Percentiles rank a stretch among this genome's conserved stretches.
phyloP scores from a whole-genome alignment of 1,284 basidiomycete genomes.

The Apiotrichum sp. region DNA sequence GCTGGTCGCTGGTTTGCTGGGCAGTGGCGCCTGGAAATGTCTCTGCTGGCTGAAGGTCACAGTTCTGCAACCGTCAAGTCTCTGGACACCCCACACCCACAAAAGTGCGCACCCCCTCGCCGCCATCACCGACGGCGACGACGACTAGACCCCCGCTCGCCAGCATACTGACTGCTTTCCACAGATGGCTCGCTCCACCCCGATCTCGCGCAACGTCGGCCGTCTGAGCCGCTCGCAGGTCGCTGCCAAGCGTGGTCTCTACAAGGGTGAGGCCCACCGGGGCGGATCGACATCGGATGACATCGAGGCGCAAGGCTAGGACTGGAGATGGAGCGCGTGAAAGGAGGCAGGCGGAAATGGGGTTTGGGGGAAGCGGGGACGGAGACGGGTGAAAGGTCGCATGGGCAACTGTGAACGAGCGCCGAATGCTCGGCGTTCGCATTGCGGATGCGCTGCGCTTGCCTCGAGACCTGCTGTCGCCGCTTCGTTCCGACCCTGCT shows the following conservation, averaged over 20 bases:
- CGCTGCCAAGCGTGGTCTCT: conserved; percentile 66
- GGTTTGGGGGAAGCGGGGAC: too few species aligned
- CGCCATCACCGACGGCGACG: conserved; percentile 3
- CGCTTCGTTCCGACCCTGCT: too few species aligned
- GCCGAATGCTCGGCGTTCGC: too few species aligned
- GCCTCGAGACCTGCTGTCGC: too few species aligned
- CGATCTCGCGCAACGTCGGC: conserved; percentile 75
- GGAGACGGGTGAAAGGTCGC: too few species aligned
- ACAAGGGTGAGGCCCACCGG: conserved; percentile 48
- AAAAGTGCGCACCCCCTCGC: conserved; percentile 10
- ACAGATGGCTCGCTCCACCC: conserved; percentile 88
- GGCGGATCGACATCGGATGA: neutral
- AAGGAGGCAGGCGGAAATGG: too few species aligned
- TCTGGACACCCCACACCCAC: conserved; percentile 5
- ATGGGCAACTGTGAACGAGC: too few species aligned
- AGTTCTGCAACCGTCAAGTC: conserved; percentile 17
- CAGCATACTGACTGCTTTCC: neutral
- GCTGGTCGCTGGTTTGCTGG: too few species aligned
- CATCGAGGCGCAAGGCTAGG: neutral
- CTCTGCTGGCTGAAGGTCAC: neutral
- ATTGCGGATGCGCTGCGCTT: too few species aligned
- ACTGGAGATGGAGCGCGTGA: too few species aligned
- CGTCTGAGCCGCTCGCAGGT: conserved; percentile 77
- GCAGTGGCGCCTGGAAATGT: too few species aligned
- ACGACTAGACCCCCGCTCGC: neutral